Evolutionary conservation across 108 stramenopile species (phyloP).

Genomic region (Cyclotella distinguenda): DNA sequence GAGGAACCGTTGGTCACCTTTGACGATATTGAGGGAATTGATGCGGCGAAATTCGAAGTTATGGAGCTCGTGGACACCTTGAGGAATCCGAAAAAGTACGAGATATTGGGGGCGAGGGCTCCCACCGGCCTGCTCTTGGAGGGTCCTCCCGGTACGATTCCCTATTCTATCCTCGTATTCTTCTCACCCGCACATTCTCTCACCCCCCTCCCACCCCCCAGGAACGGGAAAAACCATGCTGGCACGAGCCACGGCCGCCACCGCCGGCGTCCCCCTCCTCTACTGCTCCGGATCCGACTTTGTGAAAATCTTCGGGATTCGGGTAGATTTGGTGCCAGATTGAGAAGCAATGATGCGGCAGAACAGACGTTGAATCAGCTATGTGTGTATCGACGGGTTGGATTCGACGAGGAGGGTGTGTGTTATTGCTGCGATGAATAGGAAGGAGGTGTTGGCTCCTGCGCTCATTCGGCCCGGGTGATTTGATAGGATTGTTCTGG

Average conservation of each 20-base stretch:
- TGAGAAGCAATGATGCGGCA: slow-evolving; percentile 78
- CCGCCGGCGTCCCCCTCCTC: slow-evolving; percentile 82
- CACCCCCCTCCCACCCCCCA: neutral
- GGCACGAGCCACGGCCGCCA: slow-evolving; percentile 82
- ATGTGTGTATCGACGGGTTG: slow-evolving; percentile 85
- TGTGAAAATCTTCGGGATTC: slow-evolving; percentile 80
- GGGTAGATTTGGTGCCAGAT: slow-evolving; percentile 47
- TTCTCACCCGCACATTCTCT: neutral
- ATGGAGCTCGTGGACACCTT: slow-evolving; percentile 89
- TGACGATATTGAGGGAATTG: slow-evolving; percentile 85
- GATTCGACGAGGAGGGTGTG: slow-evolving; percentile 69
- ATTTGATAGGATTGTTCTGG: slow-evolving; percentile 91
- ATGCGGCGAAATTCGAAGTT: slow-evolving; percentile 81
- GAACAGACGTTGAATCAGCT: slow-evolving; percentile 90
- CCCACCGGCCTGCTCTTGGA: slow-evolving; percentile 81
- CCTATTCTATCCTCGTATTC: neutral
- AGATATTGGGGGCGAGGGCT: slow-evolving; percentile 82
- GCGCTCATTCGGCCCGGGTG: slow-evolving; percentile 92
- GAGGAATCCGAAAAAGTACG: slow-evolving; percentile 80
- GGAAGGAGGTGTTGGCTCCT: slow-evolving; percentile 81
- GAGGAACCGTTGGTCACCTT: slow-evolving; percentile 66
- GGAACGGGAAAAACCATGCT: slow-evolving; percentile 77
- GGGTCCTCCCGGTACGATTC: slow-evolving; percentile 57
- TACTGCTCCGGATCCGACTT: slow-evolving; percentile 87
- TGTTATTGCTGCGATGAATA: slow-evolving; percentile 89